Evolutionary conservation across 192 early-diverging fungal genomes (phyloP).

Genomic region (Chytriomyces confervae): DNA sequence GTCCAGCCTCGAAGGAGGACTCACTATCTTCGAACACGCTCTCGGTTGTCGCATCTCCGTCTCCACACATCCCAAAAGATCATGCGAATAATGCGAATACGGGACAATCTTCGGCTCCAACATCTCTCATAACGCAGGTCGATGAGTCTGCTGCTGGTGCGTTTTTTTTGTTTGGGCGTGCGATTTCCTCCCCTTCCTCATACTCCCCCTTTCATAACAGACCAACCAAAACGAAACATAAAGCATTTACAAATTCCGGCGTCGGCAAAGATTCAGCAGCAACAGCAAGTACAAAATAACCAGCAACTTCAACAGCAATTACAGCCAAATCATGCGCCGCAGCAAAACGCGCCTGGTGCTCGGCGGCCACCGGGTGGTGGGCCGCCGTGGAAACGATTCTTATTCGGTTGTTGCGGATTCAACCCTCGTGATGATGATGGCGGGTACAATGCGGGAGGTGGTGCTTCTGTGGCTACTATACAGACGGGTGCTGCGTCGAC

Average conservation of each 20-base stretch:
- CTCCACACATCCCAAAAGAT: background rate
- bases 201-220: no score
- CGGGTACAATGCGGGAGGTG: background rate
- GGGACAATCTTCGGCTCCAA: background rate
- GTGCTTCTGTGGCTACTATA: no score
- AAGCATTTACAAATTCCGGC: slow-evolving; percentile 9
- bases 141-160: background rate
- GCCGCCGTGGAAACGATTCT: slow-evolving; percentile 1
- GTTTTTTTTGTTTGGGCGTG: background rate
- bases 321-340: background rate
- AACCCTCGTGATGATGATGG: background rate
- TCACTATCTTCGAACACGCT: no score
- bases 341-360: background rate
- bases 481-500: background rate
- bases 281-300: background rate
- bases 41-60: no score
- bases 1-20: no score
- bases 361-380: no score
- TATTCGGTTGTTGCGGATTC: slow-evolving; percentile 20
- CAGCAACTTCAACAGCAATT: slow-evolving; percentile 11
- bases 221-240: background rate
- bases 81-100: background rate
- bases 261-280: background rate
- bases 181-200: background rate
- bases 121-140: background rate